These are phyloP conservation scores for Rhizophora mangle DNA, from an alignment of 345 rosid genomes.

Conservation along the genomic window DNA sequence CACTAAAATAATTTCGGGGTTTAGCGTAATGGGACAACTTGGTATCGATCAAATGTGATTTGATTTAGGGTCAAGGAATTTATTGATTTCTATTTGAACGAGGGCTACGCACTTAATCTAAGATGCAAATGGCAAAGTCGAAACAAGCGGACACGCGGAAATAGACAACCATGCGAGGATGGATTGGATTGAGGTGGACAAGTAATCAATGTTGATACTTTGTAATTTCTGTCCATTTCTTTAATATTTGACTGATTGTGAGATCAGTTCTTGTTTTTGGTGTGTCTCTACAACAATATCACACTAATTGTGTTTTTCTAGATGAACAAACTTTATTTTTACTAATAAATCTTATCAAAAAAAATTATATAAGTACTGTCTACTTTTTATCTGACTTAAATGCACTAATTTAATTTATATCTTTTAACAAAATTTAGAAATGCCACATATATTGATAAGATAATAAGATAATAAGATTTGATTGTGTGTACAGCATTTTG, in stretches of 20 bases:
- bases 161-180: constrained; percentile 29
- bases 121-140: constrained; percentile 22
- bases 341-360: not conserved
- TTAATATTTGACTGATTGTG: constrained; percentile 1
- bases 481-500: too few species aligned
- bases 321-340: not conserved
- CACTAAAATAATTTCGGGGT: constrained; percentile 17
- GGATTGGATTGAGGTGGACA: constrained; percentile 23
- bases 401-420: too few species aligned
- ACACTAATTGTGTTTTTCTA: not conserved
- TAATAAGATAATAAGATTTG: too few species aligned
- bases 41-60: constrained; percentile 24
- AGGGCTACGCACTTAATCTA: constrained; percentile 9
- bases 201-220: constrained; percentile 15
- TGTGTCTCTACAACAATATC: not conserved
- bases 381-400: too few species aligned
- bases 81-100: constrained; percentile 36
- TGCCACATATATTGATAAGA: too few species aligned
- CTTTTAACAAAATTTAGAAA: too few species aligned
- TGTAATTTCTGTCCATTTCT: constrained; percentile 1
- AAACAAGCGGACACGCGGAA: constrained; percentile 5
- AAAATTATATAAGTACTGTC: too few species aligned
- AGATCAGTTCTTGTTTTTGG: not conserved
- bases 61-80: constrained; percentile 39
- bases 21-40: constrained; percentile 29